Evolutionary conservation across 106 monocot genomes (phyloP).

Genomic region (Gastrodia elata): DNA sequence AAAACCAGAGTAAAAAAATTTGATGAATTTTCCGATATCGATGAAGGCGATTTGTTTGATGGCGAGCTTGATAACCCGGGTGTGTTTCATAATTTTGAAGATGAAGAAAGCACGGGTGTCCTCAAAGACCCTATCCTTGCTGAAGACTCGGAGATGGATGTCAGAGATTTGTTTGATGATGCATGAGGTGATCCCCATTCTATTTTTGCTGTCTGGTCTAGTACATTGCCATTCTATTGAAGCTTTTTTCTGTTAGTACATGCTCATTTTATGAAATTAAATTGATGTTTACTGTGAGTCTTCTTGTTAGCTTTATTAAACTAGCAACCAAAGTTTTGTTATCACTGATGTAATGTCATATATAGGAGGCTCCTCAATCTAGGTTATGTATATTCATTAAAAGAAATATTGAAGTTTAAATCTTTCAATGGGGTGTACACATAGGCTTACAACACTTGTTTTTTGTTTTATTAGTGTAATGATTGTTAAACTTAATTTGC

Average conservation of each 20-base stretch:
- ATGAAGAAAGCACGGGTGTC: slow-evolving; percentile 19
- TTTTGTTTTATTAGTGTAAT: no score
- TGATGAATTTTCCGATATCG: slow-evolving; percentile 31
- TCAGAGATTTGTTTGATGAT: slow-evolving; percentile 25
- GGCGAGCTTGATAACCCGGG: slow-evolving; percentile 9
- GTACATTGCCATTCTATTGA: not conserved
- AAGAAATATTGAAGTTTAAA: no score
- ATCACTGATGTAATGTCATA: no score
- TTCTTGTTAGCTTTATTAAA: no score
- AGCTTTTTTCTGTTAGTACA: not conserved
- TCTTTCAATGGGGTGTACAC: no score
- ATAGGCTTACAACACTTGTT: no score
- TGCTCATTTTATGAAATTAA: no score
- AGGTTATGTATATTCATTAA: no score
- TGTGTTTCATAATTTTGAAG: slow-evolving; percentile 24
- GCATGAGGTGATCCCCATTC: slow-evolving; percentile 13
- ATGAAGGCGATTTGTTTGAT: slow-evolving; percentile 18
- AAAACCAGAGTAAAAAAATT: slow-evolving; percentile 36
- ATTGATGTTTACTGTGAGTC: no score
- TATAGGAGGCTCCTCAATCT: no score
- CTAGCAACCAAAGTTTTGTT: no score
- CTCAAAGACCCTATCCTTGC: slow-evolving; percentile 17
- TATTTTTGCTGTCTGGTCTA: not conserved
- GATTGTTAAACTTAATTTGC: no score
- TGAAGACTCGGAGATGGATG: slow-evolving; percentile 60